Percentiles rank a stretch among this genome's conserved stretches.
Conservation (phyloP, 139 green algal species). For the Ettlia oleoabundans region DNA sequence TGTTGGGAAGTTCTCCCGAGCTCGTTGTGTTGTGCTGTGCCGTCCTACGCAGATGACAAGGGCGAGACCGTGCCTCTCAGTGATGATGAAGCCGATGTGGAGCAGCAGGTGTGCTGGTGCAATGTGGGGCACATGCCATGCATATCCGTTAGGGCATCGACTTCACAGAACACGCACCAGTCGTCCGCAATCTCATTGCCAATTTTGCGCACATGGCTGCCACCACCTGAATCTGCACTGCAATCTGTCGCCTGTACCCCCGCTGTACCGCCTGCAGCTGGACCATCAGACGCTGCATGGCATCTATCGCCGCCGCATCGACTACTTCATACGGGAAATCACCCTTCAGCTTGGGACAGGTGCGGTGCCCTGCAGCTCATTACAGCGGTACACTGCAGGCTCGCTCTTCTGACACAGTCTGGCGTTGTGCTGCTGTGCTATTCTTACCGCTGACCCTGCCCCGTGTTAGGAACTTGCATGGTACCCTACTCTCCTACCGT, state of each 20-base stretch:
- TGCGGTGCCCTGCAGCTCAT: neutral
- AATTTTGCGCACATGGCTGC: neutral
- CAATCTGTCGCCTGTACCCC: neutral
- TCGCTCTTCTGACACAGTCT: too few species aligned
- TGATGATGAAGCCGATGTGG: conserved; percentile 54
- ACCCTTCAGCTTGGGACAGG: conserved; percentile 1
- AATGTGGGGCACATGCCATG: neutral
- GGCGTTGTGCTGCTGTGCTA: too few species aligned
- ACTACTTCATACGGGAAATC: neutral
- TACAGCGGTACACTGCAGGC: too few species aligned
- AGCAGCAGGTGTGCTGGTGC: neutral
- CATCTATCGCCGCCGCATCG: neutral
- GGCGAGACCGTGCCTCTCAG: conserved; percentile 64
- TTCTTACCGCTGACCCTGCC: too few species aligned
- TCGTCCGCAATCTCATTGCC: neutral
- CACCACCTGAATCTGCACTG: neutral
- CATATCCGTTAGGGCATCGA: neutral
- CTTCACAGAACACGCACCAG: neutral
- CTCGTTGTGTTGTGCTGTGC: too few species aligned
- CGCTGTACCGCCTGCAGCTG: neutral
- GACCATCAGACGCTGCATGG: conserved; percentile 2
- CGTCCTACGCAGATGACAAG: conserved; percentile 35
- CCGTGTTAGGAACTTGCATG: too few species aligned
- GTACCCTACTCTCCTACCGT: too few species aligned
- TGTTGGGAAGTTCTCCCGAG: too few species aligned